phyloP scores from a whole-genome alignment of 1,284 basidiomycete species.

The Cutaneotrichosporon dermatis region DNA sequence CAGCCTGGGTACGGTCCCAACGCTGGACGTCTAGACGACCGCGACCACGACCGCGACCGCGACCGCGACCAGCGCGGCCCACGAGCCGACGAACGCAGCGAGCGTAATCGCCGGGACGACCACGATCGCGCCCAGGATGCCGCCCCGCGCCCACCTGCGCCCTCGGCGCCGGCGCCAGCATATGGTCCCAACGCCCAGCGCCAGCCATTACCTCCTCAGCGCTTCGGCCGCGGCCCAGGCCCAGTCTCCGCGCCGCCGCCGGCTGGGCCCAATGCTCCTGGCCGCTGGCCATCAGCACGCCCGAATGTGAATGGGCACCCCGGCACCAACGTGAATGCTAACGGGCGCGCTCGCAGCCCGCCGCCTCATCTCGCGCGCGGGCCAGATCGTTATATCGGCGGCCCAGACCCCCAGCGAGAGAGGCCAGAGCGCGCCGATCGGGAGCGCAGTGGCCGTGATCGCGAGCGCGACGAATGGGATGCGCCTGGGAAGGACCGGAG shows the following conservation, averaged over 20 bases:
- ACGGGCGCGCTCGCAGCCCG: too few relatives aligned
- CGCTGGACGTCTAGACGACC: neutral
- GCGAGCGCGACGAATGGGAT: too few relatives aligned
- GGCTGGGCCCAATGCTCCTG: neutral
- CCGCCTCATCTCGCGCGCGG: too few relatives aligned
- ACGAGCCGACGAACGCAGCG: neutral
- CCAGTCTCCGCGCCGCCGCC: neutral
- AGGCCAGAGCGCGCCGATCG: neutral
- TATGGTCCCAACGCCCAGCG: neutral
- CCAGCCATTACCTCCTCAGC: neutral
- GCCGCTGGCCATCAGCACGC: too few relatives aligned
- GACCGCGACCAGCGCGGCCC: conserved; percentile 1
- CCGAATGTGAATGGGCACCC: too few relatives aligned
- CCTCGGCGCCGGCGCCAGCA: neutral
- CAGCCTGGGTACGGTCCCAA: too few relatives aligned
- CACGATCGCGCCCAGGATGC: neutral
- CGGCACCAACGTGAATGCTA: too few relatives aligned
- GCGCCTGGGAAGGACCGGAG: too few relatives aligned
- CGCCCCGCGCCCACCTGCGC: too few relatives aligned
- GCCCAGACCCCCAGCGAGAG: neutral
- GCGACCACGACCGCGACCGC: neutral
- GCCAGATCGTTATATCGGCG: neutral
- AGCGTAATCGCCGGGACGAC: too few relatives aligned
- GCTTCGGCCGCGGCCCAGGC: neutral
- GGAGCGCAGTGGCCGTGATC: too few relatives aligned